Evolutionary conservation across 352 stramenopile genomes (phyloP), one percentile per base, ranked within the genome.

Genomic region (Globisporangium orthogonon): DNA sequence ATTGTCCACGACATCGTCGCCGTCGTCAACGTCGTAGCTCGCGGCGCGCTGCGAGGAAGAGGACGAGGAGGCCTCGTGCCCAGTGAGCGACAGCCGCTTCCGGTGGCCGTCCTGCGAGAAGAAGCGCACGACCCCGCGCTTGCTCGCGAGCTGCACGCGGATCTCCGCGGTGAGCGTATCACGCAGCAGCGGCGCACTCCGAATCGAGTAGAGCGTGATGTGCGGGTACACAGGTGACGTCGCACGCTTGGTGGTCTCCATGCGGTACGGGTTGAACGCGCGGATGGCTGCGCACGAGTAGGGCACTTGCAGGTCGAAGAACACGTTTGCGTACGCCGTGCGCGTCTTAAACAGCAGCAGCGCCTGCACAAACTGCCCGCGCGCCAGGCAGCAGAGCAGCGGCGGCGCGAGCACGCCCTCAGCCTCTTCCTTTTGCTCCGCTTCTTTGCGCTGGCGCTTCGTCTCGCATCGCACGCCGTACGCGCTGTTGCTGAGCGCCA

Each of bases 221-320:
- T 93, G 83, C 2, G 63, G 74, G 52, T 93, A 93, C n/a, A 78
- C 67, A 11, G 83, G 65, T 30, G 83, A 93, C 50, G 76, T 76
- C 47, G 66, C n/a, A 17, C 62, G 63, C 45, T 75, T 64, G 17
- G 72, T 66, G 2, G 58, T 53, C 47, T 87, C 72, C 55, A 62
- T 59, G 3, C 80, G 79, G 52, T 94, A 94, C 54, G 83, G 83
- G 49, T 94, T 94, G 60, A 78, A 94, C n/a, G 79, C 74, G 11
- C 83, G 81, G 41, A 94, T 77, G 6, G 81, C 69, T 0, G 73
- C 82, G 49, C 77, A 86, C 35, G 81, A 83, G 67, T 88, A 94
- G n/a, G 83, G 79, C 33, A 91, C 83, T 46, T 90, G 77, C 45
- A 91, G 58, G 54, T 94, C 83, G 49, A 84, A 87, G 61, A 91